Percentiles rank a stretch among this genome's conserved stretches.
Evolutionary conservation across 371 early-diverging fungal species (phyloP).

Genomic region (Batrachochytrium dendrobatidis): DNA sequence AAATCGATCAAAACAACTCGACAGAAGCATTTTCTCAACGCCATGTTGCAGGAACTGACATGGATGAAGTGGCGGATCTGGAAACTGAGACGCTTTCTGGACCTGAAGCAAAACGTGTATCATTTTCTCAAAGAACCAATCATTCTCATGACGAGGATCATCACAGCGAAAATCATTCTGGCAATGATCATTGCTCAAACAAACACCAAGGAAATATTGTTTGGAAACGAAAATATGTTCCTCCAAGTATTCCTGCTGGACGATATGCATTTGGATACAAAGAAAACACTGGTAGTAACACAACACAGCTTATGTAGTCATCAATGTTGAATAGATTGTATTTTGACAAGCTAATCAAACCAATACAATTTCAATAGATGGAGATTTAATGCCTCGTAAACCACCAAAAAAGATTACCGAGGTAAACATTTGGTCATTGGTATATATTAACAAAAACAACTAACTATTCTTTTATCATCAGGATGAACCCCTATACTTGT

Average conservation of each 20-base stretch:
- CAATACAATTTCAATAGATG: no score
- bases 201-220: slow-evolving; percentile 18
- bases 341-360: no score
- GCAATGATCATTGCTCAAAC: no score
- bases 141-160: no score
- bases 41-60: no score
- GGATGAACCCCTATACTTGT: slow-evolving; percentile 28
- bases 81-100: no score
- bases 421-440: neutral
- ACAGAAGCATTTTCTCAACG: no score
- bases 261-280: slow-evolving; percentile 36
- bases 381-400: slow-evolving; percentile 35
- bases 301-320: neutral
- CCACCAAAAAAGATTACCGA: slow-evolving; percentile 22
- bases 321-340: neutral
- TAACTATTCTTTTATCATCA: slow-evolving; percentile 1
- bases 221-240: slow-evolving; percentile 38
- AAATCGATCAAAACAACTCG: no score
- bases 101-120: no score
- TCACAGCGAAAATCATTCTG: no score
- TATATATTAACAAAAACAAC: neutral
- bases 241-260: slow-evolving; percentile 41
- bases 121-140: no score
- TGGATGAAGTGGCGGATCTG: no score
- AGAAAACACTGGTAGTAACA: slow-evolving; percentile 25